Evolutionary conservation across 1,139 yeast species (phyloP).

Genomic region (Yamadazyma friedrichii): DNA sequence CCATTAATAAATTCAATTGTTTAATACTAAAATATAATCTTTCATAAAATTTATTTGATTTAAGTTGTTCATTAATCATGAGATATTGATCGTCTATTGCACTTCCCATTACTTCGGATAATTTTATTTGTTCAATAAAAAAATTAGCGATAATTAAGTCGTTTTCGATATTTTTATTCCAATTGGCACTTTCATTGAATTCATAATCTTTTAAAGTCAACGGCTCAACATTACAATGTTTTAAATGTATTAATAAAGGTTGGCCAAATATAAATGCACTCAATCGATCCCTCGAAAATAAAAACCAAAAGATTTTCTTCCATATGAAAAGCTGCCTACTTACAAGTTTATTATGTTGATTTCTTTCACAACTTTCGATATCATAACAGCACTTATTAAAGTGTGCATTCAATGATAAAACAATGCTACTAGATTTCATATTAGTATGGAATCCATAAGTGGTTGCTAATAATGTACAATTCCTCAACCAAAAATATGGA

Average conservation of each 20-base stretch:
- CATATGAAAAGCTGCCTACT: slow-evolving; percentile 51
- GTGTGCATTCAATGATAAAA: slow-evolving; percentile 6
- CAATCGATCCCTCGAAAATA: slow-evolving; percentile 65
- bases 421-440: slow-evolving; percentile 25
- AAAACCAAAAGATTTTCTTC: slow-evolving; percentile 75
- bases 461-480: slow-evolving; percentile 68
- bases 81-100: slow-evolving; percentile 62
- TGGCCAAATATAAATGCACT: slow-evolving; percentile 73
- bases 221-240: slow-evolving; percentile 75
- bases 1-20: slow-evolving; percentile 74
- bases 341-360: slow-evolving; percentile 8
- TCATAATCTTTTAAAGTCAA: slow-evolving; percentile 59
- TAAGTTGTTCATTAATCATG: slow-evolving; percentile 59
- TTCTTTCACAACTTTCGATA: too few species aligned
- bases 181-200: slow-evolving; percentile 48
- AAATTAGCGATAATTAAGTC: slow-evolving; percentile 43
- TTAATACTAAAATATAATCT: slow-evolving; percentile 52
- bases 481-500: slow-evolving; percentile 70
- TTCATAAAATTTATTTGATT: slow-evolving; percentile 28
- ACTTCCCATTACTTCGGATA: slow-evolving; percentile 69
- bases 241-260: slow-evolving; percentile 63
- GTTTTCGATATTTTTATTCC: slow-evolving; percentile 44
- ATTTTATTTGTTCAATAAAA: slow-evolving; percentile 60
- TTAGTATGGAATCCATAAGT: slow-evolving; percentile 72
- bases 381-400: not conserved